These are phyloP conservation scores for Chrysoporthe austroafricana DNA, from an alignment of 2,329 filamentous ascomycete species.

Conservation along the genomic window DNA sequence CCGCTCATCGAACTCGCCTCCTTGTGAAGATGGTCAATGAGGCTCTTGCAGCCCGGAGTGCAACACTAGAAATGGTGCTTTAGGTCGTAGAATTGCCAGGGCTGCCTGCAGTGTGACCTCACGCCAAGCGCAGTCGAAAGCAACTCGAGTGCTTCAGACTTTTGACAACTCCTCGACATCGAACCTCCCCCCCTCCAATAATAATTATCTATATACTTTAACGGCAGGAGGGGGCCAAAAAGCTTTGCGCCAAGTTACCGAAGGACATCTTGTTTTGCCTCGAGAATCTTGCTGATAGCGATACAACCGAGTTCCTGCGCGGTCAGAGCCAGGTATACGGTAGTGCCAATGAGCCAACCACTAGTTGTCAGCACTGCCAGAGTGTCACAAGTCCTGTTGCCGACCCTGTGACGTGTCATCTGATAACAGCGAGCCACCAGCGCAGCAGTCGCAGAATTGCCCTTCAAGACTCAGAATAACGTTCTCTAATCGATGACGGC, in stretches of 20 bases:
- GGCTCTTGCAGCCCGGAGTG: slow-evolving; percentile 39
- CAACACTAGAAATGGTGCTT: slow-evolving; percentile 33
- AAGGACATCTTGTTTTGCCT: neutral
- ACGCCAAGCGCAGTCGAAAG: slow-evolving; percentile 33
- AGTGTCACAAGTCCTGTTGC: slow-evolving; percentile 39
- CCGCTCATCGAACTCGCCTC: slow-evolving; percentile 35
- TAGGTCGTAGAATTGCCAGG: slow-evolving; percentile 29
- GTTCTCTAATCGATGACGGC: neutral
- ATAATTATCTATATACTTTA: too few relatives aligned
- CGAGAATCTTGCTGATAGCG: slow-evolving; percentile 51
- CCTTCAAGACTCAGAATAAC: too few relatives aligned
- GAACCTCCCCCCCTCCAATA: too few relatives aligned
- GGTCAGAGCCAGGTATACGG: slow-evolving; percentile 60
- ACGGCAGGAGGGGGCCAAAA: too few relatives aligned
- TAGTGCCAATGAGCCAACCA: slow-evolving; percentile 65
- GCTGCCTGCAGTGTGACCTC: slow-evolving; percentile 47
- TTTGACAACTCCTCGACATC: too few relatives aligned
- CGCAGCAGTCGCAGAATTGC: too few relatives aligned
- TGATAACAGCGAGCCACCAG: slow-evolving; percentile 57
- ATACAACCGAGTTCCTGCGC: slow-evolving; percentile 57
- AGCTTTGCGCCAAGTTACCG: too few relatives aligned
- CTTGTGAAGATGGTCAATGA: slow-evolving; percentile 57
- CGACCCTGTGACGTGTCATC: slow-evolving; percentile 60
- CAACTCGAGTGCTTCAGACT: slow-evolving; percentile 29
- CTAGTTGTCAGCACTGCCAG: slow-evolving; percentile 59